Base-by-base conservation (phyloP, 306 rosid species). In the Citrullus amarus region DNA sequence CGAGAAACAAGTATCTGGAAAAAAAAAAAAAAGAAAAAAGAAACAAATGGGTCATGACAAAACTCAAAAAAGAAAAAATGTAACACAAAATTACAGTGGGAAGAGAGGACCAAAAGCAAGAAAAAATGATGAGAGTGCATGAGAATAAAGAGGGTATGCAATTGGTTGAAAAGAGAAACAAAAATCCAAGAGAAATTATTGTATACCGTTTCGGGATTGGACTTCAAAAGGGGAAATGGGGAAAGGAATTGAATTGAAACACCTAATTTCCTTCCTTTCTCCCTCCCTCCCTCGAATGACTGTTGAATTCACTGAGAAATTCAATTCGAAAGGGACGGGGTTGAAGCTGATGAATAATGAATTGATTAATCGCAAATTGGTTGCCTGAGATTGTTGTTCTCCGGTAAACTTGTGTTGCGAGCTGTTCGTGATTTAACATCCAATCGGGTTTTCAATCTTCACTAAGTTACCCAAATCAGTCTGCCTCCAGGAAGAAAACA, bases 21-120 rank as follows among this genome's bases (percentile, higher is more conserved):
- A 77, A 77, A 79, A 61, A 30, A 78, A n/a, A 80, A 77, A 77
- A 79, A 61, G 77, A 77, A 77, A 79, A 61, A 30, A 76, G 72
- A 78, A 78, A n/a, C 81, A 83, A 76, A 58, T 60, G 82, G 77
- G 57, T 81, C 51, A 78, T 75, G 75, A 8, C 80, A 75, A 66
- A 55, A 73, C 63, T 44, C 60, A 32, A 62, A 62, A 34, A 34
- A 7, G 12, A 43, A 6, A 22, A 44, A 32, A 66, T 41, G 46
- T n/a, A 53, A 54, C 36, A 74, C 6, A 34, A 78, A 32, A 28
- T 32, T 18, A 48, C 9, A 75, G 50, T n/a, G 22, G 28, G 39
- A 75, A 75, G 66, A 53, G 3, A 56, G 66, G 79, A 36, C 30
- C 6, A 55, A 34, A 55, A 30, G 66, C 66, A 30, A 38, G 51